Evolutionary conservation across 2,329 filamentous ascomycete species (phyloP).

Genomic region (Colletotrichum shisoi): DNA sequence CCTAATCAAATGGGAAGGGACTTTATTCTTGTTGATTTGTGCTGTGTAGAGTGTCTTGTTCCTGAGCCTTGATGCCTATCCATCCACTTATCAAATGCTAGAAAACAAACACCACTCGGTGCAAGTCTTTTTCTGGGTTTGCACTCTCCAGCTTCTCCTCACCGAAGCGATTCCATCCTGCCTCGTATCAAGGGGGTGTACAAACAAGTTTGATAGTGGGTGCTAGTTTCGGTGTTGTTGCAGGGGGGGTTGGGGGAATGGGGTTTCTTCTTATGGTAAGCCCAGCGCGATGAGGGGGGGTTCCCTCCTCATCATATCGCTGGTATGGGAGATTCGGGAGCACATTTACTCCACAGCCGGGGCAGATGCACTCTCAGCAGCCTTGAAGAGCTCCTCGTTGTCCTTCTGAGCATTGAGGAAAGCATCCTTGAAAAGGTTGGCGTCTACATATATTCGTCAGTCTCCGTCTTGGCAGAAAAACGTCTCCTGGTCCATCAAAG

Average conservation of each 20-base stretch:
- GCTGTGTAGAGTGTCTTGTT: slow-evolving; percentile 38
- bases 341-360: slow-evolving; percentile 41
- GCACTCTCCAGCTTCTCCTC: slow-evolving; percentile 36
- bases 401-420: slow-evolving; percentile 97
- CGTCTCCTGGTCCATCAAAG: neutral
- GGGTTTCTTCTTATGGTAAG: neutral
- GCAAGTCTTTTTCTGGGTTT: slow-evolving; percentile 26
- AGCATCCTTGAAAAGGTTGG: slow-evolving; percentile 95
- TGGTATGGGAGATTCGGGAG: neutral
- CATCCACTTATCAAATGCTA: slow-evolving; percentile 28
- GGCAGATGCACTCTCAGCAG: slow-evolving; percentile 48
- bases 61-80: slow-evolving; percentile 38
- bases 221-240: slow-evolving; percentile 35
- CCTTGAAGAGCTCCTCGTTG: slow-evolving; percentile 85
- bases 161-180: slow-evolving; percentile 26
- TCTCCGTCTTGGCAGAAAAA: slow-evolving; percentile 25
- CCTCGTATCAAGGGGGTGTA: slow-evolving; percentile 27
- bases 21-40: slow-evolving; percentile 32
- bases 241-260: slow-evolving; percentile 5
- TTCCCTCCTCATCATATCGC: slow-evolving; percentile 24
- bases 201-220: slow-evolving; percentile 31
- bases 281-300: slow-evolving; percentile 3
- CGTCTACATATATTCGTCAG: slow-evolving; percentile 67
- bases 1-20: slow-evolving; percentile 33
- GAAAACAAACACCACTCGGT: slow-evolving; percentile 39